Evolutionary conservation across 1,139 yeast genomes (phyloP).

Genomic region (Sugiyamaella novakii): DNA sequence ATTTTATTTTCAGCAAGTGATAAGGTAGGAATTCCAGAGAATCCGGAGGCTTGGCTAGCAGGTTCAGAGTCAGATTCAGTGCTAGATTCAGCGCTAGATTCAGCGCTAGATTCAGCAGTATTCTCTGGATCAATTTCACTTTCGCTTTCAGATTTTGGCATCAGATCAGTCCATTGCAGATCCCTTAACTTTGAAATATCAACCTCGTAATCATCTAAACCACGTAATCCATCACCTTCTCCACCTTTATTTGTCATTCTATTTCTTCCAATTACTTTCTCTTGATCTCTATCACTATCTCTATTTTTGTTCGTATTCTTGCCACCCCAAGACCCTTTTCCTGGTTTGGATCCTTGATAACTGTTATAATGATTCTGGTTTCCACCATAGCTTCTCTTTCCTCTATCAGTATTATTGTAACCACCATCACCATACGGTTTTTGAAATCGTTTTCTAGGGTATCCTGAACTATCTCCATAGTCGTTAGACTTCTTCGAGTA

Average conservation of each 20-base stretch:
- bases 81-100: constrained; percentile 15
- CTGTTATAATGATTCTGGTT: constrained; percentile 2
- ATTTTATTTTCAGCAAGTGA: constrained; percentile 37
- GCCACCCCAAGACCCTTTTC: neutral
- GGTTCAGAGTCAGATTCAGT: constrained; percentile 15
- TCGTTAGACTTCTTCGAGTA: no score
- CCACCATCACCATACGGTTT: neutral
- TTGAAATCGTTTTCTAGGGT: neutral
- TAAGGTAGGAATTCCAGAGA: constrained; percentile 39
- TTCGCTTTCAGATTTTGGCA: constrained; percentile 19
- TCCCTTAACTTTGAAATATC: constrained; percentile 28
- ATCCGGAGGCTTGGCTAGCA: constrained; percentile 25
- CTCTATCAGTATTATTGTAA: neutral
- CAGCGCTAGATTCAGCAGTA: constrained; percentile 18
- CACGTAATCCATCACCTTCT: constrained; percentile 41
- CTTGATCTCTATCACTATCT: constrained; percentile 20
- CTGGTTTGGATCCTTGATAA: neutral
- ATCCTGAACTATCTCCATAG: neutral
- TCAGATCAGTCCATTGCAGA: constrained; percentile 31
- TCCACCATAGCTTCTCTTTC: constrained; percentile 9
- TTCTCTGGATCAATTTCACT: constrained; percentile 15
- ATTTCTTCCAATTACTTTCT: constrained; percentile 23
- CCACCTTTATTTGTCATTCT: constrained; percentile 26
- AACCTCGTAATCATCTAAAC: constrained; percentile 38
- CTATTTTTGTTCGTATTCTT: neutral